phyloP scores from a whole-genome alignment of 768 basidiomycete species.

The Daedalea quercina region DNA sequence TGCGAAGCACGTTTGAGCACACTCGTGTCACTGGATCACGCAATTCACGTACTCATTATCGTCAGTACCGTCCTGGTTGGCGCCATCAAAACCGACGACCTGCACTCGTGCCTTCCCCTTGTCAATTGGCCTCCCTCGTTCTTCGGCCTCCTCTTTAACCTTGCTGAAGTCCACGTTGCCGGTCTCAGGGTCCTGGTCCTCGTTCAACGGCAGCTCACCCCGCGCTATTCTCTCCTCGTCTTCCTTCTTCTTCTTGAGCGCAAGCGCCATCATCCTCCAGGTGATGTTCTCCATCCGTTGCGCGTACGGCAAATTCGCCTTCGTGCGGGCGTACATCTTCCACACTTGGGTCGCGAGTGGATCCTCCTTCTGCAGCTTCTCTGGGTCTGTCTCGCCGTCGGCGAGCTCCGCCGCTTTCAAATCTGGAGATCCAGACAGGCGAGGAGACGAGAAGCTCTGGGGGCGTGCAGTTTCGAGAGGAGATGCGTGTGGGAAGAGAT shows the following conservation, averaged over 20 bases:
- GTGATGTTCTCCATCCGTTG: constrained; percentile 98
- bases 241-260: constrained; percentile 83
- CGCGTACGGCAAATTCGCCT: constrained; percentile 84
- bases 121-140: constrained; percentile 69
- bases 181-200: constrained; percentile 11
- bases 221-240: constrained; percentile 42
- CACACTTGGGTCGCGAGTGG: constrained; percentile 94
- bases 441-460: constrained; percentile 58
- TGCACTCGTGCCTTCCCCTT: constrained; percentile 76
- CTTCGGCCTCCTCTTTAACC: constrained; percentile 28
- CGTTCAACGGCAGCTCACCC: constrained; percentile 5
- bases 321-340: constrained; percentile 92
- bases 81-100: constrained; percentile 77
- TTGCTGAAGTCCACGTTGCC: not conserved
- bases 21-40: constrained; percentile 16
- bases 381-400: constrained; percentile 46
- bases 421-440: constrained; percentile 63
- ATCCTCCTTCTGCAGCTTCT: constrained; percentile 71
- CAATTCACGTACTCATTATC: constrained; percentile 62
- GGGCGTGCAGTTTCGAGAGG: constrained; percentile 28
- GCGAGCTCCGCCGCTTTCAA: constrained; percentile 39
- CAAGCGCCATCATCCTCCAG: constrained; percentile 98
- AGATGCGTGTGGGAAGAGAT: constrained; percentile 48
- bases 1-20: constrained; percentile 13
- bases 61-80: constrained; percentile 62